Conservation (phyloP, 257 asterid species). For the Thymus mandschuricus region DNA sequence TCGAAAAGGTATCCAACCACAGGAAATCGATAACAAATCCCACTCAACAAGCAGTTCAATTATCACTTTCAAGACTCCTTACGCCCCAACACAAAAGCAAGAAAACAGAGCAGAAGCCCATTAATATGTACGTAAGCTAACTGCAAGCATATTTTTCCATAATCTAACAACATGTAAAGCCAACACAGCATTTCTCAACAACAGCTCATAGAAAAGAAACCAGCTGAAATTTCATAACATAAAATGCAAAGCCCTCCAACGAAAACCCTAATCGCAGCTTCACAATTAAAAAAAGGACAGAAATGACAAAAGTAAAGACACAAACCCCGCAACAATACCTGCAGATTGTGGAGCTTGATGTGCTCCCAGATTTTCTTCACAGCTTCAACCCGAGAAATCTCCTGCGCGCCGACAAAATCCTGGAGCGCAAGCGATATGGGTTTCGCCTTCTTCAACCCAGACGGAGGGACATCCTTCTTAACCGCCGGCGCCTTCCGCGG, state of each 20-base stretch:
- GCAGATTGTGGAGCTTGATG: conserved; percentile 63
- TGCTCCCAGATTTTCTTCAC: conserved; percentile 64
- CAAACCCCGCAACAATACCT: conserved; percentile 33
- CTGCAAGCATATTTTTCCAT: neutral
- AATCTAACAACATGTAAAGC: neutral
- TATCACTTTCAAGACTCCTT: neutral
- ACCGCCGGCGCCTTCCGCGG: conserved; percentile 7
- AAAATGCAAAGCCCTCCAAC: neutral
- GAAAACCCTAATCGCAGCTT: neutral
- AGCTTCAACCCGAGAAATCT: conserved; percentile 57
- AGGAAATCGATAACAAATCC: neutral
- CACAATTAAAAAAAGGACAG: neutral
- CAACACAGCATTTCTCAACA: conserved; percentile 9
- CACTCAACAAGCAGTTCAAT: neutral
- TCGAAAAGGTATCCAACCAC: neutral
- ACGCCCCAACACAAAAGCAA: neutral
- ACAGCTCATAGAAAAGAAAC: neutral
- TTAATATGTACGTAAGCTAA: neutral
- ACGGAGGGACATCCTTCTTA: conserved; percentile 12
- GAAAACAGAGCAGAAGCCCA: neutral
- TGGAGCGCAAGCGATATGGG: conserved; percentile 56
- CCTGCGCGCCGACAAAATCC: conserved; percentile 52
- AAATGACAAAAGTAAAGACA: neutral
- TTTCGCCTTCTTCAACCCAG: conserved; percentile 39
- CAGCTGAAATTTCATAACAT: neutral